Evolutionary conservation across 495 filamentous ascomycete genomes (phyloP), one percentile per base, ranked within the genome.

Genomic region (Glonium stellatum): DNA sequence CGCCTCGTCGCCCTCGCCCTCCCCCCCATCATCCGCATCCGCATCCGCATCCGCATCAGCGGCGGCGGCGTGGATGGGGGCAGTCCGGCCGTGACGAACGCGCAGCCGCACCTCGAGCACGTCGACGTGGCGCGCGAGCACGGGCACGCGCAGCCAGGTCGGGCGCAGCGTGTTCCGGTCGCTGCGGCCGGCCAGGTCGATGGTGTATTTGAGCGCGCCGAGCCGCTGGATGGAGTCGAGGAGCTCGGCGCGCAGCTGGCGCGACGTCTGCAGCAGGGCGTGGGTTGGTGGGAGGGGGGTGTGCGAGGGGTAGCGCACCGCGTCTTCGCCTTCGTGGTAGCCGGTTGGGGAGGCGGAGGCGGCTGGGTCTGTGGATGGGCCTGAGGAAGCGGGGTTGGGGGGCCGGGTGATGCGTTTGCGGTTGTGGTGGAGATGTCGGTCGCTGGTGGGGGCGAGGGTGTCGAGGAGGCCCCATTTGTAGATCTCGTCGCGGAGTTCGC

Each of bases 361-460:
- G n/a, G n/a, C n/a, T n/a, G n/a, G n/a, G n/a, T n/a, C n/a, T n/a
- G n/a, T n/a, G n/a, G n/a, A n/a, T n/a, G n/a, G n/a, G n/a, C n/a
- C n/a, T n/a, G n/a, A n/a, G n/a, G n/a, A n/a, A n/a, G n/a, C n/a
- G n/a, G n/a, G n/a, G n/a, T n/a, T n/a, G n/a, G n/a, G n/a, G n/a
- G n/a, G n/a, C n/a, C 36, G 36, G 36, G 12, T 48, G 46, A 48
- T 48, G 46, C 46, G 46, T 48, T n/a, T 48, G 46, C 46, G 46
- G 36, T 8, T 15, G 8, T 15, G 36, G 10, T 48, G 46, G 46
- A 22, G 46, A 48, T 6, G 46, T 6, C 36, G 36, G 8, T 8
- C 8, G 36, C 36, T 8, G 8, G 19, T 5, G 19, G 46, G 18
- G 46, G 6, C 11, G 46, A 48, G 19, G 19, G 46, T 9, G 18